A percentile compares a stretch with the other conserved stretches of the same genome.
Evolutionary conservation across 2,329 filamentous ascomycete species (phyloP).

Genomic region (Cercospora citrullina): DNA sequence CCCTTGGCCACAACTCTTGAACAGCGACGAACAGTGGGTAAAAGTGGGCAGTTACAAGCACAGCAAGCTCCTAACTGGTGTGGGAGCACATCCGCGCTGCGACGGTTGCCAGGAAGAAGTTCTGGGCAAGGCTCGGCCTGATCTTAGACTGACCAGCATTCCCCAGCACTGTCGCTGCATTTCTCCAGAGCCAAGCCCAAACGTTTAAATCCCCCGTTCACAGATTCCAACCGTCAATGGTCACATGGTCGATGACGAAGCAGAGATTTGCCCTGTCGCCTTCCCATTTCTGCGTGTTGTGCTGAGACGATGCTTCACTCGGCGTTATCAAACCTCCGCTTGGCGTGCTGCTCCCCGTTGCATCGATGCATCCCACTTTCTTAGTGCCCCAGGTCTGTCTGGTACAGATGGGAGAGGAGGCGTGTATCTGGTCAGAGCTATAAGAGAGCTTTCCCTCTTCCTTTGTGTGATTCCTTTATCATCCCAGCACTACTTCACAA

Average conservation of each 20-base stretch:
- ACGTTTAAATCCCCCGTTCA: neutral
- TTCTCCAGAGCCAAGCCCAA: neutral
- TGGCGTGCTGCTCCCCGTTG: conserved; percentile 13
- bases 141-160: conserved; percentile 8
- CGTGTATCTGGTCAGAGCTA: conserved; percentile 5
- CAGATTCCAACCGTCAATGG: neutral
- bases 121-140: conserved; percentile 8
- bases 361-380: conserved; percentile 12
- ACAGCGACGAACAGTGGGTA: neutral
- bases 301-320: conserved; percentile 12
- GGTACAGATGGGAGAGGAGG: conserved; percentile 1
- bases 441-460: conserved; percentile 4
- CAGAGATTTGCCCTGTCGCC: neutral
- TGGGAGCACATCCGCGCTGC: conserved; percentile 2
- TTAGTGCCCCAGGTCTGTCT: neutral
- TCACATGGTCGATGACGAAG: conserved; percentile 16
- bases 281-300: neutral
- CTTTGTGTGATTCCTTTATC: neutral
- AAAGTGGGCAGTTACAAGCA: neutral
- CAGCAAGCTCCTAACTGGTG: neutral
- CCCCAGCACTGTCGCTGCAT: conserved; percentile 7
- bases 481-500: neutral
- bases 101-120: conserved; percentile 1
- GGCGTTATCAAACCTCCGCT: conserved; percentile 21
- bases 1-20: conserved; percentile 23